A percentile compares a stretch with the other conserved stretches of the same genome.
phyloP scores from a whole-genome alignment of 257 asterid species.

The Nicotiana otophora region DNA sequence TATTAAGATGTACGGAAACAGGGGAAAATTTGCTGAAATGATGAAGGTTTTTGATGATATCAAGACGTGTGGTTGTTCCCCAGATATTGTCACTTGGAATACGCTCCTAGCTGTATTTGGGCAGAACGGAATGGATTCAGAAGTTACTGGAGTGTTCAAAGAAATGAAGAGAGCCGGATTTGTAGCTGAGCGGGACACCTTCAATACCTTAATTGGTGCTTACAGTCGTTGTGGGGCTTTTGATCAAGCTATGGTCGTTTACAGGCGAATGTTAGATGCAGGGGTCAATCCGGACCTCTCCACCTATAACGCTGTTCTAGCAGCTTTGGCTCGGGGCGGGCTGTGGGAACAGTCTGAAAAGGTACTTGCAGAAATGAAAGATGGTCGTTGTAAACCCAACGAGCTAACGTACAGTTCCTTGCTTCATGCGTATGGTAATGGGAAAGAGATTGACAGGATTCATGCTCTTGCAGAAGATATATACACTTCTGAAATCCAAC shows the following conservation, averaged over 20 bases:
- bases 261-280: constrained; percentile 74
- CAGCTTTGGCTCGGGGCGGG: constrained; percentile 88
- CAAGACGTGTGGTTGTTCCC: constrained; percentile 59
- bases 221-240: constrained; percentile 86
- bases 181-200: constrained; percentile 88
- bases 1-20: constrained; percentile 80
- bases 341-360: constrained; percentile 90
- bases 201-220: constrained; percentile 82
- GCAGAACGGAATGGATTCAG: constrained; percentile 81
- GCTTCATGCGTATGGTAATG: constrained; percentile 91
- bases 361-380: constrained; percentile 73
- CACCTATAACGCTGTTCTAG: constrained; percentile 79
- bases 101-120: constrained; percentile 94
- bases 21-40: constrained; percentile 81
- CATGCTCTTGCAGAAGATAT: constrained; percentile 58
- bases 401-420: constrained; percentile 70
- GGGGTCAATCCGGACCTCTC: constrained; percentile 82
- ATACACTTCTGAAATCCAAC: constrained; percentile 47
- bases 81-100: constrained; percentile 94
- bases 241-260: constrained; percentile 78
- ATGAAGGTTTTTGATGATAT: constrained; percentile 82
- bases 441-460: constrained; percentile 64
- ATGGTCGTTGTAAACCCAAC: constrained; percentile 67
- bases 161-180: constrained; percentile 94
- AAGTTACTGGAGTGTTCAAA: constrained; percentile 81